Evolutionary conservation across 192 early-diverging fungal species (phyloP).

Genomic region (Rhizophagus clarus): DNA sequence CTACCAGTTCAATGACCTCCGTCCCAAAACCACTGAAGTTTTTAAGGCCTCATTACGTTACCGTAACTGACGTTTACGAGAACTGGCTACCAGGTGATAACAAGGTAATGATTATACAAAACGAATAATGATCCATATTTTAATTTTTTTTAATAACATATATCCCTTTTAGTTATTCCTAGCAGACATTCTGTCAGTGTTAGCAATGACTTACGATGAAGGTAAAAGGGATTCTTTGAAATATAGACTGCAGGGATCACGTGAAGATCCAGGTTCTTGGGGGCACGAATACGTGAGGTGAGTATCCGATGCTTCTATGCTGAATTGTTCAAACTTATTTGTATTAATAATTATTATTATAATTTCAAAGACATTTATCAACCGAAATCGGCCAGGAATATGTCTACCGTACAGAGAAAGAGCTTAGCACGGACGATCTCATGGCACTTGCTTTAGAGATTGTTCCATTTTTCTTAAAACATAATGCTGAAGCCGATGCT

Average conservation of each 20-base stretch:
- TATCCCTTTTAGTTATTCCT: slow-evolving; percentile 63
- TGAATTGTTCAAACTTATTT: not conserved
- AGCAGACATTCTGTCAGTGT: slow-evolving; percentile 94
- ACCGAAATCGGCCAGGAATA: slow-evolving; percentile 91
- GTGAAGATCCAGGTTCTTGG: slow-evolving; percentile 83
- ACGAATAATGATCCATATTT: not conserved
- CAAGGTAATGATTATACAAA: slow-evolving; percentile 62
- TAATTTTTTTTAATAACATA: not conserved
- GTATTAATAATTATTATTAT: slow-evolving; percentile 2
- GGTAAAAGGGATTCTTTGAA: slow-evolving; percentile 80
- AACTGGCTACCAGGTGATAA: slow-evolving; percentile 73
- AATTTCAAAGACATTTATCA: slow-evolving; percentile 76
- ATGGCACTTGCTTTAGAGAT: slow-evolving; percentile 78
- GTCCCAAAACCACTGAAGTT: slow-evolving; percentile 99
- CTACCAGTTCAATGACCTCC: slow-evolving; percentile 98
- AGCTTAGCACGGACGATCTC: slow-evolving; percentile 64
- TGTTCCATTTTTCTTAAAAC: slow-evolving; percentile 93
- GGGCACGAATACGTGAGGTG: slow-evolving; percentile 98
- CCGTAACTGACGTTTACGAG: slow-evolving; percentile 68
- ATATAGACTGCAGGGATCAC: slow-evolving; percentile 86
- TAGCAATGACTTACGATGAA: slow-evolving; percentile 97
- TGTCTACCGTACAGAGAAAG: slow-evolving; percentile 58
- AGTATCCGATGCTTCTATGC: not conserved
- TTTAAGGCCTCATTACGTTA: slow-evolving; percentile 81
- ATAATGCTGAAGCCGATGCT: slow-evolving; percentile 98